phyloP scores from a whole-genome alignment of 768 basidiomycete genomes.

The Thelephora aurantiotincta region DNA sequence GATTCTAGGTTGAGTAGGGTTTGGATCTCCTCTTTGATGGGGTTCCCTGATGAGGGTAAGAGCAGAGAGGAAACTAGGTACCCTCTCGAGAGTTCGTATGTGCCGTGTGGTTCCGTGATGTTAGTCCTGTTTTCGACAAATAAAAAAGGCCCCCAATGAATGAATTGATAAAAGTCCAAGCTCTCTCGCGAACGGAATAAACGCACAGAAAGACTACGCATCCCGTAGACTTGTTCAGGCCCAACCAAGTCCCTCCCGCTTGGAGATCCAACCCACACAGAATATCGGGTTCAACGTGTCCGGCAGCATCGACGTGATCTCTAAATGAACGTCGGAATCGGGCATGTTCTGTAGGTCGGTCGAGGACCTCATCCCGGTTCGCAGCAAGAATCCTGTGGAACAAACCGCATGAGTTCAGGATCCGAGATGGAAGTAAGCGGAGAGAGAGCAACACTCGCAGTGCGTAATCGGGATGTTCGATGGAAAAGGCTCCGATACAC shows the following conservation, averaged over 20 bases:
- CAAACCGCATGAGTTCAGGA: not conserved
- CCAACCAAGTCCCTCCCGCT: constrained; percentile 79
- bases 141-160: no score
- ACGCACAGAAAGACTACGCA: constrained; percentile 61
- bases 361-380: constrained; percentile 66
- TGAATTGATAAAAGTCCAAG: not conserved
- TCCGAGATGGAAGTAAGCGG: not conserved
- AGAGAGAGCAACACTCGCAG: constrained; percentile 35
- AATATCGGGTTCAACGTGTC: constrained; percentile 21
- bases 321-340: constrained; percentile 52
- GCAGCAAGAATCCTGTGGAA: constrained; percentile 47
- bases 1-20: constrained; percentile 32
- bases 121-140: constrained; percentile 59
- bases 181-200: constrained; percentile 5
- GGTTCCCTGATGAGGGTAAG: constrained; percentile 26
- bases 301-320: constrained; percentile 11
- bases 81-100: constrained; percentile 50
- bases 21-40: constrained; percentile 35
- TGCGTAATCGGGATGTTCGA: constrained; percentile 65
- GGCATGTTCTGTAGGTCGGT: constrained; percentile 51
- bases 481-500: constrained; percentile 72
- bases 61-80: constrained; percentile 56
- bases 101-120: constrained; percentile 52
- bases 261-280: constrained; percentile 63
- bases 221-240: constrained; percentile 42